Evolutionary conservation across 495 filamentous ascomycete genomes (phyloP).

Genomic region (Parmelia sp.): DNA sequence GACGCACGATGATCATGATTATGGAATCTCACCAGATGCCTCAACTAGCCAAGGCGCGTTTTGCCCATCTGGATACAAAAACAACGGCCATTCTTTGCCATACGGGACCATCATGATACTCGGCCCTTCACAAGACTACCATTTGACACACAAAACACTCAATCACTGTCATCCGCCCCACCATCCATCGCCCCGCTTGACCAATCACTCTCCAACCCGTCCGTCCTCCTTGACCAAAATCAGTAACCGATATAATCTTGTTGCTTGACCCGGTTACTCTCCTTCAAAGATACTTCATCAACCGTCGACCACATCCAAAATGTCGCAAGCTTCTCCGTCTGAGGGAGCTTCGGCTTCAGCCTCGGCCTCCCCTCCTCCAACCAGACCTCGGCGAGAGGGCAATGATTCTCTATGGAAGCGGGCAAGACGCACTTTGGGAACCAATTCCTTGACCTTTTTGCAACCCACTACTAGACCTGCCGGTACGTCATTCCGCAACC

Average conservation of each 20-base stretch:
- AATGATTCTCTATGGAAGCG: slow-evolving; percentile 30
- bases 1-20: background rate
- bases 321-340: slow-evolving; percentile 16
- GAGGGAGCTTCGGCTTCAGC: slow-evolving; percentile 10
- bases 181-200: background rate
- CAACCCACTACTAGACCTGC: slow-evolving; percentile 23
- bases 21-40: background rate
- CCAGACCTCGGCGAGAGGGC: slow-evolving; percentile 22
- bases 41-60: no score
- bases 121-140: background rate
- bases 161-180: no score
- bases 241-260: slow-evolving; percentile 1
- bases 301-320: background rate
- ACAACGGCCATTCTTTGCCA: background rate
- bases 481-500: slow-evolving; percentile 17
- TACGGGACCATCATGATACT: background rate
- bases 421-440: slow-evolving; percentile 27
- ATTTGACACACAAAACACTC: background rate
- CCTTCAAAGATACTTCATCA: background rate
- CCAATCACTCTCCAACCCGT: slow-evolving; percentile 2
- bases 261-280: background rate
- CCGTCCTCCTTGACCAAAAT: background rate
- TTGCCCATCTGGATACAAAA: background rate
- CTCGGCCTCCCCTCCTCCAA: slow-evolving; percentile 9
- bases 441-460: slow-evolving; percentile 26